Base-by-base conservation (phyloP, 345 rosid genomes). In the Gossypium ekmanianum region DNA sequence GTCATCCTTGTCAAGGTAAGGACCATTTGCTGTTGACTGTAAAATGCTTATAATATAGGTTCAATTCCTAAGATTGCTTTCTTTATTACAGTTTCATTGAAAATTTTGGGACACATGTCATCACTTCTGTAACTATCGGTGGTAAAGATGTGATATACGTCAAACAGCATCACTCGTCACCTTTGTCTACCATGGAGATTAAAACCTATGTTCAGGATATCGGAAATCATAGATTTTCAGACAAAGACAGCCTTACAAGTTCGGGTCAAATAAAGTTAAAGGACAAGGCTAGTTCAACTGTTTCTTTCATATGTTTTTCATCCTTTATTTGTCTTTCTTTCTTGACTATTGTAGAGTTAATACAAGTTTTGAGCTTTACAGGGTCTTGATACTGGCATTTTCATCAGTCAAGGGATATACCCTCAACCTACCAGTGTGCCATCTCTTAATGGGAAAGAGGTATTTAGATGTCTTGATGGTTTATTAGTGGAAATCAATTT, bases 101-200 rank as follows among this genome's bases (percentile, higher is more conserved):
- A 84, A 84, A 80, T 78, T 91, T 84, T 79, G 95, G 95, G 75
- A 91, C 95, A 1, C 95, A 89, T 82, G 81, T 89, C 56, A 84
- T 88, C 55, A 81, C 89, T 29, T 91, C 95, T 51, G 86, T 88
- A 65, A 88, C 95, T 52, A 82, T 91, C 55, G 95, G 95, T 58
- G 93, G 95, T 58, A 91, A 87, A 82, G 95, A 91, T 84, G 82
- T 85, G 77, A 85, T 88, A 79, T 91, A 87, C 45, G 80, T 91
- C 77, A 88, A 86, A 79, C 95, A 91, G 27, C 95, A 89, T 75
- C 83, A 79, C 16, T 84, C 93, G 22, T 91, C 95, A 4, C 86
- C 89, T 71, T 80, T 91, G 80, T 82, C 93, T 51, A 77, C 82
- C 69, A 56, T 68, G 78, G 95, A 88, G 74, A 80, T 91, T 52